These are phyloP conservation scores for Lentinus brumalis DNA, from an alignment of 768 basidiomycete species.

Conservation along the genomic window DNA sequence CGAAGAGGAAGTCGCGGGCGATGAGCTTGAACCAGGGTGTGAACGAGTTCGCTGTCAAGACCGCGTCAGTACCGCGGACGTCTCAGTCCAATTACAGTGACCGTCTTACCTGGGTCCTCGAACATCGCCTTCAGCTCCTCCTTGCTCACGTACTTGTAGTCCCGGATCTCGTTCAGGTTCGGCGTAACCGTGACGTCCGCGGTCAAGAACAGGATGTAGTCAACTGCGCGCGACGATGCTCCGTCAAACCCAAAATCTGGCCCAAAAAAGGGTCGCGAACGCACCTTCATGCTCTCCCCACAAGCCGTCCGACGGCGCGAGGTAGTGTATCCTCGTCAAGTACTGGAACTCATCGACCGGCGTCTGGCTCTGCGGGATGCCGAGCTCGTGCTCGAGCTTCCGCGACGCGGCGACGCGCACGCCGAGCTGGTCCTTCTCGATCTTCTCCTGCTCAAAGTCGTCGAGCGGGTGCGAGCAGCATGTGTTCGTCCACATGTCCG, in stretches of 20 bases:
- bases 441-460: slow-evolving; percentile 85
- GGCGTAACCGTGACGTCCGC: slow-evolving; percentile 80
- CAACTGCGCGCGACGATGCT: slow-evolving; percentile 55
- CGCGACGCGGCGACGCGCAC: slow-evolving; percentile 90
- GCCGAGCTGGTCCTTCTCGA: slow-evolving; percentile 76
- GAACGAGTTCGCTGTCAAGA: slow-evolving; percentile 71
- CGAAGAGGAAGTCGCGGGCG: slow-evolving; percentile 93
- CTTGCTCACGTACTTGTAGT: slow-evolving; percentile 89
- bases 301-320: slow-evolving; percentile 87
- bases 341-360: slow-evolving; percentile 89
- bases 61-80: slow-evolving; percentile 1
- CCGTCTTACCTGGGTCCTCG: slow-evolving; percentile 61
- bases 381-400: slow-evolving; percentile 96
- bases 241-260: not conserved
- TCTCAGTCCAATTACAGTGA: not conserved
- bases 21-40: slow-evolving; percentile 99
- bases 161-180: slow-evolving; percentile 90
- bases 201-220: slow-evolving; percentile 96
- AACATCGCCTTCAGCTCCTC: slow-evolving; percentile 92
- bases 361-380: slow-evolving; percentile 79
- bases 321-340: slow-evolving; percentile 94
- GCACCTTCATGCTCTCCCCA: slow-evolving; percentile 99
- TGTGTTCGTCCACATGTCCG: slow-evolving; percentile 99
- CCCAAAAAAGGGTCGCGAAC: slow-evolving; percentile 15
- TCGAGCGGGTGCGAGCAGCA: slow-evolving; percentile 97